Conservation (phyloP, 768 basidiomycete genomes). For the Zangia roseola region DNA sequence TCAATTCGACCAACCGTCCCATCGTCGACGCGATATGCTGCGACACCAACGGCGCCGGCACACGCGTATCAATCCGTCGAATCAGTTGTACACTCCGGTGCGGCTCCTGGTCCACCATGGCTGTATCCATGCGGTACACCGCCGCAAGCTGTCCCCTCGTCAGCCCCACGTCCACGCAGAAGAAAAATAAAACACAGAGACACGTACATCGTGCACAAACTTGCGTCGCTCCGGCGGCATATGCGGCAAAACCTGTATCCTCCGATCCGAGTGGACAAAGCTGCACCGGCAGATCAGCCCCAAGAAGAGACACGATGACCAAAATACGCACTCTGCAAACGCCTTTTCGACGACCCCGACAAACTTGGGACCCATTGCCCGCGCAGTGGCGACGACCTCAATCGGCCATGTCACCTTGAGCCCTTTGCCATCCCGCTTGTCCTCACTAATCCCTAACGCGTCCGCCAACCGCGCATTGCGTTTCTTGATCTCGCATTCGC, state of each 20-base stretch:
- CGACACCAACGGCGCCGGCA: conserved; percentile 73
- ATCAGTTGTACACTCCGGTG: conserved; percentile 82
- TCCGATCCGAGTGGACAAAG: conserved; percentile 68
- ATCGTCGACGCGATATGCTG: conserved; percentile 39
- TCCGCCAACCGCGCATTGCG: conserved; percentile 88
- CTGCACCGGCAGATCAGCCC: no score
- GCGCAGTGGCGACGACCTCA: conserved; percentile 62
- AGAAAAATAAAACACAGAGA: neutral
- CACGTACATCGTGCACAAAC: conserved; percentile 74
- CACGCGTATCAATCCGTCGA: conserved; percentile 76
- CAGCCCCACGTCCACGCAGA: neutral
- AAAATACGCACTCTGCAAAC: conserved; percentile 68
- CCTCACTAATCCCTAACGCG: conserved; percentile 79
- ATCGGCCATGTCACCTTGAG: conserved; percentile 52
- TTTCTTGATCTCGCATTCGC: conserved; percentile 81
- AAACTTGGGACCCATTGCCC: conserved; percentile 54
- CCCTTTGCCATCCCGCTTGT: conserved; percentile 38
- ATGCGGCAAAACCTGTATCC: conserved; percentile 70
- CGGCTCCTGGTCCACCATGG: conserved; percentile 91
- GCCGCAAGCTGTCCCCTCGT: conserved; percentile 54
- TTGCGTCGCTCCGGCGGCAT: conserved; percentile 80
- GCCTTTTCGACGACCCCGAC: conserved; percentile 72
- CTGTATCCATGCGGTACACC: conserved; percentile 78
- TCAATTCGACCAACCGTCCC: conserved; percentile 62
- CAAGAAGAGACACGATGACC: neutral